Conservation (phyloP, 331 rosid genomes). For the Stylosanthes scabra region DNA sequence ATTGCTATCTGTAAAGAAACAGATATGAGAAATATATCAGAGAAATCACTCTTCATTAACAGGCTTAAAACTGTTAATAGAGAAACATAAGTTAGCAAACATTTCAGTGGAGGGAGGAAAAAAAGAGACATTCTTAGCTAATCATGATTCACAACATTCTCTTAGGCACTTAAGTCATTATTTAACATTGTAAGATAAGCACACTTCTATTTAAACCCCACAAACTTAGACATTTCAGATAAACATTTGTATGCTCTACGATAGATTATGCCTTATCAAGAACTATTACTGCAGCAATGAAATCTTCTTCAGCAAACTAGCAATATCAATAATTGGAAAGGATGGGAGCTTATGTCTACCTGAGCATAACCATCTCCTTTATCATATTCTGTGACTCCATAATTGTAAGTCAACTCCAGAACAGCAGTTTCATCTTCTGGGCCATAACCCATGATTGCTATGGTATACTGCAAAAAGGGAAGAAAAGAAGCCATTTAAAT, state of each 20-base stretch:
- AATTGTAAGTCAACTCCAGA: slow-evolving; percentile 88
- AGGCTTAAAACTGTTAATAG: background rate
- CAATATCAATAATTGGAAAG: background rate
- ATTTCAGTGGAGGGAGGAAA: background rate
- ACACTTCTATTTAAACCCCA: background rate
- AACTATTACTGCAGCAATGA: background rate
- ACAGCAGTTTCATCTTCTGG: slow-evolving; percentile 85
- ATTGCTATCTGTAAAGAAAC: slow-evolving; percentile 66
- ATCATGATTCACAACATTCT: background rate
- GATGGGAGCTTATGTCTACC: slow-evolving; percentile 51
- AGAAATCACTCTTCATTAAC: slow-evolving; percentile 15
- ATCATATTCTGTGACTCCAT: slow-evolving; percentile 81
- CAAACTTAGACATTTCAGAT: background rate
- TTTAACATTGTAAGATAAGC: background rate
- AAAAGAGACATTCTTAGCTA: background rate
- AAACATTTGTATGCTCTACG: background rate
- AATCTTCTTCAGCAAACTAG: slow-evolving; percentile 1
- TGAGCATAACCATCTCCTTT: slow-evolving; percentile 94
- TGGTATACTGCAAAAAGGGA: slow-evolving; percentile 54
- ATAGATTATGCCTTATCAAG: background rate
- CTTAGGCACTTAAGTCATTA: background rate
- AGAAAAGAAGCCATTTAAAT: slow-evolving; percentile 15
- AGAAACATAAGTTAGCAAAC: slow-evolving; percentile 17
- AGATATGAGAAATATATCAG: slow-evolving; percentile 21
- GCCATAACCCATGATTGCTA: slow-evolving; percentile 87